These are phyloP conservation scores for Aspergillus calidoustus DNA, from an alignment of 2,329 filamentous ascomycete species.

Conservation along the genomic window DNA sequence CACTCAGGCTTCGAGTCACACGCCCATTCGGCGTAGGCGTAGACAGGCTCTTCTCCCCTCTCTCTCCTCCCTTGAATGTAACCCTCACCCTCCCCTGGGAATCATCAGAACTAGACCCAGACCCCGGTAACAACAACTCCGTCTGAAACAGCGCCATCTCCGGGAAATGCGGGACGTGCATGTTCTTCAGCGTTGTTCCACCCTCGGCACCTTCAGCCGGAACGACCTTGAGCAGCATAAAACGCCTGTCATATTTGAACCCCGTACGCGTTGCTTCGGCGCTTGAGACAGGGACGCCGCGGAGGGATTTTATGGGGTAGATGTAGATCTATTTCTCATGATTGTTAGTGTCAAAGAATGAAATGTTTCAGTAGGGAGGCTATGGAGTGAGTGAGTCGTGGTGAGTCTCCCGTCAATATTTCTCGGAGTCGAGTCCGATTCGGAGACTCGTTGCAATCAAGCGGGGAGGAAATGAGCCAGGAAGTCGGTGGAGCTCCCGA, in stretches of 20 bases:
- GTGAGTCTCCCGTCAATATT: not conserved
- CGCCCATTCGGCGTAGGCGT: not conserved
- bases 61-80: not conserved
- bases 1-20: not conserved
- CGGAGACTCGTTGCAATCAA: too few relatives aligned
- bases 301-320: conserved; percentile 76
- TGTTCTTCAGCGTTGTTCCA: conserved; percentile 50
- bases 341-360: not conserved
- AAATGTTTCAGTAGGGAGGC: not conserved
- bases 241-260: conserved; percentile 68
- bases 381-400: too few relatives aligned
- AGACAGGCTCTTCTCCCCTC: not conserved
- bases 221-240: conserved; percentile 68
- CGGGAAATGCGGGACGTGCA: conserved; percentile 63
- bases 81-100: not conserved
- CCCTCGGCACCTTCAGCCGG: conserved; percentile 23
- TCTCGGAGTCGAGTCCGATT: not conserved
- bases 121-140: conserved; percentile 45
- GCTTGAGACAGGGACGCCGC: conserved; percentile 59
- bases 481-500: not conserved
- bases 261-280: conserved; percentile 66
- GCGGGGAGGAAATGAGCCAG: not conserved
- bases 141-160: conserved; percentile 69
- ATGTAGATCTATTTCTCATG: conserved; percentile 62
- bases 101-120: too few relatives aligned